Conservation (phyloP, 306 rosid species). For the Corylus heterophylla region DNA sequence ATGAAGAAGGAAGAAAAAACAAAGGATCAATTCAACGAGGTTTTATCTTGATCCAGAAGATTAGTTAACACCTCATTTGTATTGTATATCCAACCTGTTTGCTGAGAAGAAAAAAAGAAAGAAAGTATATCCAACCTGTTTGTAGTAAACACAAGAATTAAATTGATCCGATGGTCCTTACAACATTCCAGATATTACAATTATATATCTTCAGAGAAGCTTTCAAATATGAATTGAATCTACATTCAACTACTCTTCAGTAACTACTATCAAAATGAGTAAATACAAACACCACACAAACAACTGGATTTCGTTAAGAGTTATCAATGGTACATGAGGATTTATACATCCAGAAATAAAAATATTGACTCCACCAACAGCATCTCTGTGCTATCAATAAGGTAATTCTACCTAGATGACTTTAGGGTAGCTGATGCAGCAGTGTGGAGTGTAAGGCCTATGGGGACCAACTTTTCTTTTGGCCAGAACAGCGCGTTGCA, state of each 20-base stretch:
- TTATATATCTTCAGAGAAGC: not conserved
- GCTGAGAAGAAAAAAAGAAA: too few relatives aligned
- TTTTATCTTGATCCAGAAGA: not conserved
- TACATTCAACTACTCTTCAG: not conserved
- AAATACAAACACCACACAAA: not conserved
- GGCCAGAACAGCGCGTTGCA: constrained; percentile 36
- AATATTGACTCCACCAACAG: constrained; percentile 16
- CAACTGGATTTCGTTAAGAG: not conserved
- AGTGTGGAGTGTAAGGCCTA: constrained; percentile 2
- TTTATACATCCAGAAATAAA: not conserved
- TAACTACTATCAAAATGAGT: not conserved
- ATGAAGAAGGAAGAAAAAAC: too few relatives aligned
- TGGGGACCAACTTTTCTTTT: constrained; percentile 26
- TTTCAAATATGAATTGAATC: not conserved
- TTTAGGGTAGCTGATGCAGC: not conserved
- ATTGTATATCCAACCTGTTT: not conserved
- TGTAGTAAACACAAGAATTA: not conserved
- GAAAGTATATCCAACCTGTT: not conserved
- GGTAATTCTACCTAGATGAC: constrained; percentile 21
- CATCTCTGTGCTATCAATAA: constrained; percentile 13
- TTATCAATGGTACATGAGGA: not conserved
- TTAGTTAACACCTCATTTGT: not conserved
- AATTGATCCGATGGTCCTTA: not conserved
- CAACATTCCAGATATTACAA: too few relatives aligned
- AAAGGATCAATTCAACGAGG: too few relatives aligned